phyloP scores from a whole-genome alignment of 805 yeast species.

The Suhomyces xylopsoci region DNA sequence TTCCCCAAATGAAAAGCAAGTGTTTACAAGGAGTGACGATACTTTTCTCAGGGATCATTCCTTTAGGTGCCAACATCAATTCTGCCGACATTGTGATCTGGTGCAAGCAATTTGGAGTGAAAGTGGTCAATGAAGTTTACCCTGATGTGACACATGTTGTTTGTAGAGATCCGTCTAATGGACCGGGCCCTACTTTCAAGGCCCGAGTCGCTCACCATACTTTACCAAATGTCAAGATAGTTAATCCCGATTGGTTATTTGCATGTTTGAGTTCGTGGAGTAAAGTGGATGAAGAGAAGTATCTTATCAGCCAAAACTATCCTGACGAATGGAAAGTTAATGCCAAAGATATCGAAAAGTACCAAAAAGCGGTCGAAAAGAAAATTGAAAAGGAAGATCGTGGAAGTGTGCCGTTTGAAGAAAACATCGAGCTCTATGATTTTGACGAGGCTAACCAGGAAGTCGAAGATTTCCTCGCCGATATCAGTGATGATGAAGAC shows the following conservation, averaged over 20 bases:
- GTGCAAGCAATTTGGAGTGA: constrained; percentile 91
- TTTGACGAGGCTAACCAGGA: constrained; percentile 43
- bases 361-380: constrained; percentile 28
- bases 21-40: constrained; percentile 69
- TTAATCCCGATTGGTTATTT: constrained; percentile 90
- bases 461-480: constrained; percentile 49
- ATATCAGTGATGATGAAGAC: constrained; percentile 37
- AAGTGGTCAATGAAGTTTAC: constrained; percentile 66
- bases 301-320: constrained; percentile 49
- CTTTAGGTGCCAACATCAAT: constrained; percentile 70
- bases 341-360: constrained; percentile 45
- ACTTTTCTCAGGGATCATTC: constrained; percentile 86
- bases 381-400: constrained; percentile 14
- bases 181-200: constrained; percentile 60
- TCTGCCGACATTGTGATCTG: constrained; percentile 86
- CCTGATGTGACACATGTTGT: constrained; percentile 84
- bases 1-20: constrained; percentile 68
- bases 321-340: constrained; percentile 43
- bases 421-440: constrained; percentile 32
- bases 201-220: constrained; percentile 72
- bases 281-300: constrained; percentile 60
- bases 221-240: constrained; percentile 67
- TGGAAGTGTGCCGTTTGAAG: neutral
- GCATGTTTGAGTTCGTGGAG: constrained; percentile 80
- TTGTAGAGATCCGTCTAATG: constrained; percentile 62